A percentile compares a stretch with the other conserved stretches of the same genome.
Conservation (phyloP, 345 rosid genomes). For the Euphorbia pulcherrima region DNA sequence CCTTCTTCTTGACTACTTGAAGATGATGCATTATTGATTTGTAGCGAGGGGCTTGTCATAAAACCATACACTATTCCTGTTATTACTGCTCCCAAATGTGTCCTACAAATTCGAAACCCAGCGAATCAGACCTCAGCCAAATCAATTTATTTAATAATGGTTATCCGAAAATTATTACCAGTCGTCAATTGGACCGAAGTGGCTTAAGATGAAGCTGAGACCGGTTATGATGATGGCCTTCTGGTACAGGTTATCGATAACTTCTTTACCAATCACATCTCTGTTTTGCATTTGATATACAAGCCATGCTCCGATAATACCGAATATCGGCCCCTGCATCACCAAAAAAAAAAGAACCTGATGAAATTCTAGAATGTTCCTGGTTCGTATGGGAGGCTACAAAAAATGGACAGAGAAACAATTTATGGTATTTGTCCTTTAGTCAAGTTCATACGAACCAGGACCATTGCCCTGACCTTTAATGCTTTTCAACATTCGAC, state of each 20-base stretch:
- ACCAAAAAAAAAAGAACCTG: not conserved
- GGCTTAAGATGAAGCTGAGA: conserved; percentile 65
- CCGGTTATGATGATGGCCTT: conserved; percentile 66
- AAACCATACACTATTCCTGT: conserved; percentile 59
- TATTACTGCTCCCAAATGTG: conserved; percentile 67
- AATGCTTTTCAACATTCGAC: too few species aligned
- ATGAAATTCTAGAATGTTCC: too few species aligned
- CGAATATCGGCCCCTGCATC: conserved; percentile 74
- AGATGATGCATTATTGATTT: conserved; percentile 50
- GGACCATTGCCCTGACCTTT: too few species aligned
- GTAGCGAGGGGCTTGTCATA: conserved; percentile 57
- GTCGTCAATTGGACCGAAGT: conserved; percentile 72
- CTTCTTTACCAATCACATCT: conserved; percentile 42
- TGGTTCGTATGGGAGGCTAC: too few species aligned
- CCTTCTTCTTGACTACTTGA: conserved; percentile 54
- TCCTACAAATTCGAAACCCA: conserved; percentile 36
- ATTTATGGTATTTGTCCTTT: too few species aligned
- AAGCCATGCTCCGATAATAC: conserved; percentile 88
- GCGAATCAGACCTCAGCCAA: not conserved
- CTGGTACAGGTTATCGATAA: conserved; percentile 54
- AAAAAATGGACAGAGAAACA: too few species aligned
- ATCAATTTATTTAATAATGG: too few species aligned
- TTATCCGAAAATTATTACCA: conserved; percentile 41
- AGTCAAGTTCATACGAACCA: too few species aligned
- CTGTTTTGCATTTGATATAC: conserved; percentile 63